These are phyloP conservation scores for Podospora pseudopauciseta DNA, from an alignment of 495 filamentous ascomycete genomes.

Conservation along the genomic window DNA sequence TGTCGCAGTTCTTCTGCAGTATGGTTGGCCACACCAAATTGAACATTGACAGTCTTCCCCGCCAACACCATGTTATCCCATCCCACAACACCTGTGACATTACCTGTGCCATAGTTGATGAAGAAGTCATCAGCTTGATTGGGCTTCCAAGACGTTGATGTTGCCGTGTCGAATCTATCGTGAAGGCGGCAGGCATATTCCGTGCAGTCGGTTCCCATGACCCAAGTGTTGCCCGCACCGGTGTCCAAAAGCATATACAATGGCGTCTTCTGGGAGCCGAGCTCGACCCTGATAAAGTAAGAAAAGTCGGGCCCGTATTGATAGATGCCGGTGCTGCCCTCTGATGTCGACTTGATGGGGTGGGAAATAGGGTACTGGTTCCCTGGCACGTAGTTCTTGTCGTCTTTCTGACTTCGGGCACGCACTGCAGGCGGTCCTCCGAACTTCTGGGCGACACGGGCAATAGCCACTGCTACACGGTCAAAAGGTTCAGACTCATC, in stretches of 20 bases:
- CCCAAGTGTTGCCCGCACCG: conserved; percentile 73
- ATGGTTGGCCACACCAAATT: conserved; percentile 65
- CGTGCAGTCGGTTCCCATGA: conserved; percentile 64
- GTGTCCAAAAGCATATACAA: conserved; percentile 77
- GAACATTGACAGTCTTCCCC: conserved; percentile 54
- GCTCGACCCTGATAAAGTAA: conserved; percentile 66
- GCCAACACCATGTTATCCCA: conserved; percentile 64
- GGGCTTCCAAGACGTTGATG: conserved; percentile 55
- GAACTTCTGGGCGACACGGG: conserved; percentile 25
- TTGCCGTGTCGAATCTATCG: conserved; percentile 58
- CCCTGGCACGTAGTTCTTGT: conserved; percentile 5
- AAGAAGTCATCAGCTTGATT: conserved; percentile 46
- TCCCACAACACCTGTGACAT: conserved; percentile 58
- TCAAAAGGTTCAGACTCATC: conserved; percentile 11
- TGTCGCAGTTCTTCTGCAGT: conserved; percentile 64
- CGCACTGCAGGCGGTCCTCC: conserved; percentile 5
- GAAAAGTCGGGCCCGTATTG: conserved; percentile 75
- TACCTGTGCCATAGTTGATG: conserved; percentile 70
- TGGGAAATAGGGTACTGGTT: conserved; percentile 57
- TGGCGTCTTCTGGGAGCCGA: conserved; percentile 61
- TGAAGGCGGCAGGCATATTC: conserved; percentile 59
- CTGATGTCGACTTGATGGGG: conserved; percentile 48
- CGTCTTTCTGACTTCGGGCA: conserved; percentile 28
- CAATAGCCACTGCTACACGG: conserved; percentile 17
- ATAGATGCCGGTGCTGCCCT: conserved; percentile 61